Evolutionary conservation across 2,329 filamentous ascomycete species (phyloP), one percentile per base, ranked within the genome.

Genomic region (Fonsecaea monophora): DNA sequence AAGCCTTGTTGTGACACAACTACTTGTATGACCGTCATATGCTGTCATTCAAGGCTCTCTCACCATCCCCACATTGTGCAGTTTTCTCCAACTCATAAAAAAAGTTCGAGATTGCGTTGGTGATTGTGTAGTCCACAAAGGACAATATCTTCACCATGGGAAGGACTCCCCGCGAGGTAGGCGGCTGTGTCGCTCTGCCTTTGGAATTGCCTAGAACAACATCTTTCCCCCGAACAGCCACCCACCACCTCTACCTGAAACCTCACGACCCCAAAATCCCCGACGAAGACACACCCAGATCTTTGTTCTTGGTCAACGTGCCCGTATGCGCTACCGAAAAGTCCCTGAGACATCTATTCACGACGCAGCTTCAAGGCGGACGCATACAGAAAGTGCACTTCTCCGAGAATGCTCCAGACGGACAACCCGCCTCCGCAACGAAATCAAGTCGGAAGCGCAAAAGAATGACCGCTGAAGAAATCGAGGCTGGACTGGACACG

Each of bases 241-340:
- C 87, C 58, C 95, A 98, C 81, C 92, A 94, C 79, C 83, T 98
- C 74, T 97, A 97, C 81, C 81, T 98, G 63, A 92, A 92, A 71
- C 88, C 88, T 63, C 94, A 98, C 79, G 85, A 89, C 54, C 93
- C 94, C 68, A 92, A 90, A 79, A 85, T 91, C 48, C 88, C 91
- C 13, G 90, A 90, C 7, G 83, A 86, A 62, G 86, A 91, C 77
- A 90, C 94, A 73, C 82, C 87, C 15, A 89, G 94, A 73, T 93
- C 91, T 68, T 84, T 99, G 18, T 99, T 97, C 79, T 77, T 96
- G n/a, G 91, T 94, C 70, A 98, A 99, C 74, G 81, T 96, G 0
- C 95, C 95, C 6, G 84, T 90, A 69, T 94, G 97, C 76, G 89
- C 92, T 66, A 96, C 92, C 4, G 89, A 92, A 64, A 78, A 83